A percentile compares a stretch with the other conserved stretches of the same genome.
Conservation (phyloP, 768 basidiomycete genomes). For the Leccinum arenicola region DNA sequence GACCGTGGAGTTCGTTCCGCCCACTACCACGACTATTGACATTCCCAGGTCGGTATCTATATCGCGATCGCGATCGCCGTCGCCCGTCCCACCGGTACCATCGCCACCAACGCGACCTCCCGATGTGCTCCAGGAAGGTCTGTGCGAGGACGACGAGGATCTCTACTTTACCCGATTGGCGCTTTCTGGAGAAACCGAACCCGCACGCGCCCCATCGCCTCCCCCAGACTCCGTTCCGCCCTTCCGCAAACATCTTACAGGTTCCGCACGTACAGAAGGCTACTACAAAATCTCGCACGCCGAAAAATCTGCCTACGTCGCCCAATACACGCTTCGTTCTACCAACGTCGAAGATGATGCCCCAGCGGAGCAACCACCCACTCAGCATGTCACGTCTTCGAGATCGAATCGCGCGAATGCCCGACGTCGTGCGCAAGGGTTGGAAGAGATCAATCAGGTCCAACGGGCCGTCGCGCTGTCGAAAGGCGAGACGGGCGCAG, state of each 20-base stretch:
- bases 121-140: conserved; percentile 51
- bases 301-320: conserved; percentile 89
- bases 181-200: conserved; percentile 27
- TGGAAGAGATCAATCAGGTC: conserved; percentile 94
- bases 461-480: conserved; percentile 75
- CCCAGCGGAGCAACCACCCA: conserved; percentile 40
- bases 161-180: conserved; percentile 64
- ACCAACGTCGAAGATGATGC: conserved; percentile 44
- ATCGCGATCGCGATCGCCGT: conserved; percentile 44
- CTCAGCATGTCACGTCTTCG: conserved; percentile 65
- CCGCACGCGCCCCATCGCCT: conserved; percentile 27
- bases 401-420: conserved; percentile 92
- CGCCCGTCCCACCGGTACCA: conserved; percentile 42
- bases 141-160: conserved; percentile 89
- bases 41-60: conserved; percentile 40
- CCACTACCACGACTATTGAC: conserved; percentile 49
- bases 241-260: conserved; percentile 77
- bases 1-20: conserved; percentile 46
- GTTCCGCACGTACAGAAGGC: conserved; percentile 90
- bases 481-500: conserved; percentile 69
- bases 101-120: conserved; percentile 46
- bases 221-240: conserved; percentile 43
- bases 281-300: conserved; percentile 93
- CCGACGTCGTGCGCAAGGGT: conserved; percentile 83
- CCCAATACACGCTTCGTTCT: conserved; percentile 75